Conservation (phyloP, 2,329 filamentous ascomycete species). For the Nemania serpens region DNA sequence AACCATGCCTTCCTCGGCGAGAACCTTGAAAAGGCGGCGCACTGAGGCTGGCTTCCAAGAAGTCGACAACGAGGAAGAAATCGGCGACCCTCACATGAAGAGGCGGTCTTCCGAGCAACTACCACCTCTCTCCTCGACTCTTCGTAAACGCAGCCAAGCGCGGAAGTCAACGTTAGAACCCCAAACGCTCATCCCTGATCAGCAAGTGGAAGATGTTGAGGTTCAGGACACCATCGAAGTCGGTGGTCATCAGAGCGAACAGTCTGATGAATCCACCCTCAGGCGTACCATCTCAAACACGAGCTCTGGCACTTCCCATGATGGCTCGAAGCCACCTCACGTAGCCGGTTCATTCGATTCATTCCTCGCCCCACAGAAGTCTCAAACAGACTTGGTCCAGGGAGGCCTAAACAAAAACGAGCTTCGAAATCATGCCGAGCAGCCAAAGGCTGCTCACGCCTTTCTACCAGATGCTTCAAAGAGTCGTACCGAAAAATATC, state of each 20-base stretch:
- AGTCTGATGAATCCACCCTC: conserved; percentile 42
- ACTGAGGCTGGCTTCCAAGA: conserved; percentile 35
- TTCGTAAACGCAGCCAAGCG: conserved; percentile 33
- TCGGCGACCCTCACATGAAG: conserved; percentile 33
- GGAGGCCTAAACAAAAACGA: not conserved
- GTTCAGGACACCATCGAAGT: conserved; percentile 64
- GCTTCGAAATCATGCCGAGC: conserved; percentile 2
- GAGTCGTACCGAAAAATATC: conserved; percentile 2
- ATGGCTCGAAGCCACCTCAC: conserved; percentile 29
- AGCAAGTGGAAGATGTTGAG: conserved; percentile 50
- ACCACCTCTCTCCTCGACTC: conserved; percentile 31
- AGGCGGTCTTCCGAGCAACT: conserved; percentile 42
- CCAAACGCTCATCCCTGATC: conserved; percentile 32
- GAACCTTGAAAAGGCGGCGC: conserved; percentile 40
- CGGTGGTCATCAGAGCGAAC: conserved; percentile 48
- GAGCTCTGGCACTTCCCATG: conserved; percentile 36
- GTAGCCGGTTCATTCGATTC: conserved; percentile 17
- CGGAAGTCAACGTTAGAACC: conserved; percentile 41
- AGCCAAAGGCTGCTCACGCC: not conserved
- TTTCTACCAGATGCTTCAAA: not conserved
- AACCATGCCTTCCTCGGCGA: conserved; percentile 32
- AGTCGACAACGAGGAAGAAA: conserved; percentile 35
- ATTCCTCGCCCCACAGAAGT: conserved; percentile 13
- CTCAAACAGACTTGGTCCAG: not conserved
- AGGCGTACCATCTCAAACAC: conserved; percentile 39